Evolutionary conservation across 169 alveolate genomes (phyloP).

Genomic region (Plasmodium billcollinsi): DNA sequence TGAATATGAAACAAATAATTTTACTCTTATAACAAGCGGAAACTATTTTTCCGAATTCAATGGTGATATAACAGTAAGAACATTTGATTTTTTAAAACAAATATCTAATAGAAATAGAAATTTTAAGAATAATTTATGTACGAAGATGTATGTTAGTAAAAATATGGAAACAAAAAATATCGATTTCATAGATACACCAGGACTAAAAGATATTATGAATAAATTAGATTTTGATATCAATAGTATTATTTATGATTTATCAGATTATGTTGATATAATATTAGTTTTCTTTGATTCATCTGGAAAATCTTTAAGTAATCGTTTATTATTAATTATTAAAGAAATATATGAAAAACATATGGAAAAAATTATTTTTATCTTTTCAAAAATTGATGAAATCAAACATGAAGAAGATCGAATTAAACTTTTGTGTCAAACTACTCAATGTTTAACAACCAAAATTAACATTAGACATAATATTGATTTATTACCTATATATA

Average conservation of each 20-base stretch:
- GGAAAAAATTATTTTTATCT: slow-evolving; percentile 77
- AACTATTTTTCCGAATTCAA: slow-evolving; percentile 68
- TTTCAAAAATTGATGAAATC: slow-evolving; percentile 83
- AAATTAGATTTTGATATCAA: slow-evolving; percentile 83
- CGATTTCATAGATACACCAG: slow-evolving; percentile 89
- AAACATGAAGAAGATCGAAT: slow-evolving; percentile 80
- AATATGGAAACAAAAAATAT: slow-evolving; percentile 59
- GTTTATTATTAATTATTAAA: slow-evolving; percentile 78
- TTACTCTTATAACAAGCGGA: slow-evolving; percentile 85
- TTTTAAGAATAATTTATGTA: slow-evolving; percentile 76
- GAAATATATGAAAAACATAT: slow-evolving; percentile 77
- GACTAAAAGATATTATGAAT: slow-evolving; percentile 86
- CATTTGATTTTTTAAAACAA: slow-evolving; percentile 82
- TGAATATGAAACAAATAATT: slow-evolving; percentile 86
- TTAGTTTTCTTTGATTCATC: slow-evolving; percentile 86
- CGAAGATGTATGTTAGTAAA: slow-evolving; percentile 76
- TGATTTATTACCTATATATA: slow-evolving; percentile 77
- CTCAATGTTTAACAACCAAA: slow-evolving; percentile 78
- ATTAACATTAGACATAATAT: slow-evolving; percentile 73
- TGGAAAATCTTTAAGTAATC: slow-evolving; percentile 84
- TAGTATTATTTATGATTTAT: slow-evolving; percentile 79
- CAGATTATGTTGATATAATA: slow-evolving; percentile 83
- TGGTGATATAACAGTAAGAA: slow-evolving; percentile 83
- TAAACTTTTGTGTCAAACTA: slow-evolving; percentile 79
- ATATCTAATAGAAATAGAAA: slow-evolving; percentile 77